phyloP scores from a whole-genome alignment of 108 stramenopile species.

The Pseudonitzschia delicatissima region DNA sequence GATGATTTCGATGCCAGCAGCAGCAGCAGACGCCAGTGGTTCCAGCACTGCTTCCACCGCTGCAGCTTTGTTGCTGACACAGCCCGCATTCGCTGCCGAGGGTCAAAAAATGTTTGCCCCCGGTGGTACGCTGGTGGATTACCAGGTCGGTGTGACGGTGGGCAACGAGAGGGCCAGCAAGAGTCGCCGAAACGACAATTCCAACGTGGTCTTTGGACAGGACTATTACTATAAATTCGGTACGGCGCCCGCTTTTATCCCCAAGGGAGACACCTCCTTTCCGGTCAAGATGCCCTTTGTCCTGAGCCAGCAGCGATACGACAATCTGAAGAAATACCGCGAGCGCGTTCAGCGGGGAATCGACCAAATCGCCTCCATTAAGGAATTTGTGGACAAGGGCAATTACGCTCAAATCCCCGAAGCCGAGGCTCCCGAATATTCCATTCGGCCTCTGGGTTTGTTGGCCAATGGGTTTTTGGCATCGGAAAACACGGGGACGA shows the following conservation, averaged over 20 bases:
- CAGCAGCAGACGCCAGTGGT: slow-evolving; percentile 3
- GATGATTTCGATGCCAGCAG: neutral
- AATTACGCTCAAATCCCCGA: slow-evolving; percentile 34
- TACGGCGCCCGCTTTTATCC: slow-evolving; percentile 61
- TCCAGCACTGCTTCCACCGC: neutral
- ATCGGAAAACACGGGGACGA: slow-evolving; percentile 73
- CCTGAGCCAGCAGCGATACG: slow-evolving; percentile 68
- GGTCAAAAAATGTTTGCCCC: slow-evolving; percentile 50
- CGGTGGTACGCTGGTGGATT: slow-evolving; percentile 77
- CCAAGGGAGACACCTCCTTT: slow-evolving; percentile 54
- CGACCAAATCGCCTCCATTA: slow-evolving; percentile 31
- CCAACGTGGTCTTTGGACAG: slow-evolving; percentile 73
- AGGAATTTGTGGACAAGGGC: slow-evolving; percentile 13
- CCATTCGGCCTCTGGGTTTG: slow-evolving; percentile 69
- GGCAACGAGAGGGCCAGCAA: slow-evolving; percentile 64
- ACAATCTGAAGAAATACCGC: slow-evolving; percentile 70
- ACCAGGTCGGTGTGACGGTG: slow-evolving; percentile 51
- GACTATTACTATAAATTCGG: slow-evolving; percentile 87
- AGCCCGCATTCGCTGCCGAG: neutral
- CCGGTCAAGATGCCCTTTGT: slow-evolving; percentile 78
- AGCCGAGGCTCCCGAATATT: slow-evolving; percentile 45
- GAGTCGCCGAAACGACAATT: slow-evolving; percentile 58
- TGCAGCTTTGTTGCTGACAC: neutral
- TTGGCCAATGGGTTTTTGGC: slow-evolving; percentile 75
- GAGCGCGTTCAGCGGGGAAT: slow-evolving; percentile 37